These are phyloP conservation scores for Pyrenophora graminea DNA, from an alignment of 2,329 filamentous ascomycete species.

Conservation along the genomic window DNA sequence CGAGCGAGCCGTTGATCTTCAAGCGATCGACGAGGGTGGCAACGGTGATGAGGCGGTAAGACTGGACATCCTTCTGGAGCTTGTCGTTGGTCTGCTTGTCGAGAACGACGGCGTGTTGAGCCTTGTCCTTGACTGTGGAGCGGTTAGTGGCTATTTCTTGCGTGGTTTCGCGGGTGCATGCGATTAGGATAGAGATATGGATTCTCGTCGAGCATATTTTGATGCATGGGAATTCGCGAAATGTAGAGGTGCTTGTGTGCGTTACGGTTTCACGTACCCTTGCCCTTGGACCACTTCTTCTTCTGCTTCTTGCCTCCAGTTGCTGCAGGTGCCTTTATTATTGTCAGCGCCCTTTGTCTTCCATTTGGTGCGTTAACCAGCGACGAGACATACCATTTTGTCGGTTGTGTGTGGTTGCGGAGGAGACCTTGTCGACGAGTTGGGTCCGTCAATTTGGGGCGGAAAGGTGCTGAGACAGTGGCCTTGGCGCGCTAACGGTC, in stretches of 20 bases:
- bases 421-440: constrained; percentile 23
- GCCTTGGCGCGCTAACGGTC: constrained; percentile 22
- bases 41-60: constrained; percentile 98
- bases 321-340: constrained; percentile 53
- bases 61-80: constrained; percentile 99
- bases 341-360: constrained; percentile 12
- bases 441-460: neutral
- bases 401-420: constrained; percentile 47
- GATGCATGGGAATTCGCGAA: neutral
- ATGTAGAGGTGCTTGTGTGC: constrained; percentile 19
- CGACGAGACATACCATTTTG: constrained; percentile 47
- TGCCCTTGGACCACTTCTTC: constrained; percentile 77
- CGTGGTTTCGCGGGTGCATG: constrained; percentile 8
- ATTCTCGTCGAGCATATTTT: neutral
- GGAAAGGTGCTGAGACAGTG: constrained; percentile 28
- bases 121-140: constrained; percentile 97
- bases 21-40: constrained; percentile 98
- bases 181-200: constrained; percentile 2
- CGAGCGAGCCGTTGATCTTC: constrained; percentile 99
- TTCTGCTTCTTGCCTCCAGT: constrained; percentile 78
- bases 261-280: constrained; percentile 52
- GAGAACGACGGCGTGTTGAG: constrained; percentile 97
- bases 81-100: constrained; percentile 97
- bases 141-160: constrained; percentile 32
- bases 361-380: neutral